Evolutionary conservation across 2,329 filamentous ascomycete species (phyloP).

Genomic region (Nannizzia gypsea): DNA sequence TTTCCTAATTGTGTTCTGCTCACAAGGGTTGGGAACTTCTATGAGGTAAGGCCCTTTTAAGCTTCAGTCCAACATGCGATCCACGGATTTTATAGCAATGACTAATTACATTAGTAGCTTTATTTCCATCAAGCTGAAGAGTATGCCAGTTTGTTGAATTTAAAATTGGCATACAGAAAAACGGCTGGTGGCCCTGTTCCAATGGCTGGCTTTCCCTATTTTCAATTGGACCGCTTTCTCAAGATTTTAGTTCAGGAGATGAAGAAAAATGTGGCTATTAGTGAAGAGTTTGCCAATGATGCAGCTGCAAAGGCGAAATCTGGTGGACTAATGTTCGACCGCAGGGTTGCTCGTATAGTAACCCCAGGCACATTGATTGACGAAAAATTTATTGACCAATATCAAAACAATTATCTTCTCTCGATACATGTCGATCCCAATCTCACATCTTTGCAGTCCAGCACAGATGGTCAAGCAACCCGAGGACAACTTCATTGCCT

Average conservation of each 20-base stretch:
- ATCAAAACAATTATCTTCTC: constrained; percentile 84
- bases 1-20: constrained; percentile 84
- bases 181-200: constrained; percentile 67
- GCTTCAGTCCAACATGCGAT: not conserved
- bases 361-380: constrained; percentile 94
- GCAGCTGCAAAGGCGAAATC: constrained; percentile 57
- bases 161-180: constrained; percentile 75
- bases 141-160: constrained; percentile 69
- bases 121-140: constrained; percentile 95
- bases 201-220: constrained; percentile 93
- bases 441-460: constrained; percentile 13
- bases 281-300: constrained; percentile 77
- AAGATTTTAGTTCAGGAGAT: constrained; percentile 87
- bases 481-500: constrained; percentile 22
- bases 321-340: constrained; percentile 71
- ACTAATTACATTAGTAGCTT: constrained; percentile 36
- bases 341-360: constrained; percentile 73
- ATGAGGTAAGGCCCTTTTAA: constrained; percentile 47
- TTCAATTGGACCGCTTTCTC: constrained; percentile 82
- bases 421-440: constrained; percentile 53
- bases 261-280: constrained; percentile 82
- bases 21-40: constrained; percentile 89
- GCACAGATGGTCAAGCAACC: constrained; percentile 13
- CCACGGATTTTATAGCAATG: not conserved
- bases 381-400: constrained; percentile 92